Conservation (phyloP, 176 grass and related monocot genomes). For the bread wheat (Triticum aestivum) region DNA sequence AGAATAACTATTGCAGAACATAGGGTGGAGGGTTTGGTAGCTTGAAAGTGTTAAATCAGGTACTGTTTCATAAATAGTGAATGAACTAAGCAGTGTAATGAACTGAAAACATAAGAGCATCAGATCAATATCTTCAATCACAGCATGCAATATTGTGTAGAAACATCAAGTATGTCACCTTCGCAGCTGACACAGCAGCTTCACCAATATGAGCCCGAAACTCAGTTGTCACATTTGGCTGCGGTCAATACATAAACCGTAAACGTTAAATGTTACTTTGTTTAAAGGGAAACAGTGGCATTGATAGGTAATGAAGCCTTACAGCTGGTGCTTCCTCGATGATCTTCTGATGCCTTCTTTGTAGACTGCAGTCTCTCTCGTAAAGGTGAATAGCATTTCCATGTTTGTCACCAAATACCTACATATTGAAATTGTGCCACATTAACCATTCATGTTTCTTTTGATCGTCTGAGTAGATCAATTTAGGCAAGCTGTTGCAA, state of each 20-base stretch:
- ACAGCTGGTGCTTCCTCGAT: conserved; percentile 98
- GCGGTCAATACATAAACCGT: conserved; percentile 32
- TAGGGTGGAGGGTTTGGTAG: background rate
- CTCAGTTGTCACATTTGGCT: conserved; percentile 76
- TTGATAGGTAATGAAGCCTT: conserved; percentile 36
- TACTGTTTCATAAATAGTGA: background rate
- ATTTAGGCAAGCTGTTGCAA: background rate
- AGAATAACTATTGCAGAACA: conserved; percentile 16
- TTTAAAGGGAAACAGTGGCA: conserved; percentile 8
- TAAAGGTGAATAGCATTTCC: conserved; percentile 92
- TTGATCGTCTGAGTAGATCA: background rate
- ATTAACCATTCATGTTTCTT: background rate
- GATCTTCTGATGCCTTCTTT: conserved; percentile 97
- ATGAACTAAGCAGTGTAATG: background rate
- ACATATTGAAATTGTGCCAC: conserved; percentile 13
- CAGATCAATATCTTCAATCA: background rate
- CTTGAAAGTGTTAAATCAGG: background rate
- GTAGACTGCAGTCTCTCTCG: conserved; percentile 97
- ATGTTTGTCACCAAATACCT: conserved; percentile 92
- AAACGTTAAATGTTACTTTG: background rate
- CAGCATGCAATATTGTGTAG: conserved; percentile 5
- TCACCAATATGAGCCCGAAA: conserved; percentile 75
- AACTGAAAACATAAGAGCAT: background rate
- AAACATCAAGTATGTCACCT: conserved; percentile 52
- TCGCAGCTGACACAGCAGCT: conserved; percentile 91